A percentile compares a stretch with the other conserved stretches of the same genome.
phyloP scores from a whole-genome alignment of 768 basidiomycete genomes.

The Kwoniella newhampshirensis region DNA sequence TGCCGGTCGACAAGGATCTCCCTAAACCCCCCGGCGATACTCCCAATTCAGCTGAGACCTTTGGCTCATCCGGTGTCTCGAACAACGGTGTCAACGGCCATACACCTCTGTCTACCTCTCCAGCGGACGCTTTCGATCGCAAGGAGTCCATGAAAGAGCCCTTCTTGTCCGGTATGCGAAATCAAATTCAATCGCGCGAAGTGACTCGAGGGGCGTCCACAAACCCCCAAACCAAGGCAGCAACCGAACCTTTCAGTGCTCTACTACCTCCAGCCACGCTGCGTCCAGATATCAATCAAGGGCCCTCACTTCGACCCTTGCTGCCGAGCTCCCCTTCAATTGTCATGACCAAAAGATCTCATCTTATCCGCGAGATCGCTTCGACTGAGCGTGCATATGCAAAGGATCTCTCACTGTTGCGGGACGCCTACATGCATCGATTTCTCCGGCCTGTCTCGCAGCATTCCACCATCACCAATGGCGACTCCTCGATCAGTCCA shows the following conservation, averaged over 20 bases:
- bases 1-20: constrained; percentile 12
- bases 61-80: constrained; percentile 6
- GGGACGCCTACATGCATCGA: constrained; percentile 50
- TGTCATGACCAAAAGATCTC: constrained; percentile 46
- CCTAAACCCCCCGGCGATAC: constrained; percentile 11
- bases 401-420: constrained; percentile 49
- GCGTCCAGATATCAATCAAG: constrained; percentile 18
- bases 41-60: constrained; percentile 7
- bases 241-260: not conserved
- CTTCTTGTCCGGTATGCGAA: constrained; percentile 10
- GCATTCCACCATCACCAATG: constrained; percentile 21
- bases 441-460: constrained; percentile 37
- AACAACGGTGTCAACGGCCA: constrained; percentile 4
- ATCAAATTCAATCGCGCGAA: constrained; percentile 4
- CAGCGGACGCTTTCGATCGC: constrained; percentile 1
- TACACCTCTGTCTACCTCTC: constrained; percentile 8
- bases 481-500: constrained; percentile 25
- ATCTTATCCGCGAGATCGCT: constrained; percentile 53
- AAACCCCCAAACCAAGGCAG: not conserved
- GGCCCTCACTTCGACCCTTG: constrained; percentile 9
- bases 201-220: not conserved
- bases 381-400: constrained; percentile 53
- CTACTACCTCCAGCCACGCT: constrained; percentile 27
- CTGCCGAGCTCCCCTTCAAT: constrained; percentile 15
- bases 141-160: constrained; percentile 16